Conservation (phyloP, 495 filamentous ascomycete species). For the Penicillium soppii region DNA sequence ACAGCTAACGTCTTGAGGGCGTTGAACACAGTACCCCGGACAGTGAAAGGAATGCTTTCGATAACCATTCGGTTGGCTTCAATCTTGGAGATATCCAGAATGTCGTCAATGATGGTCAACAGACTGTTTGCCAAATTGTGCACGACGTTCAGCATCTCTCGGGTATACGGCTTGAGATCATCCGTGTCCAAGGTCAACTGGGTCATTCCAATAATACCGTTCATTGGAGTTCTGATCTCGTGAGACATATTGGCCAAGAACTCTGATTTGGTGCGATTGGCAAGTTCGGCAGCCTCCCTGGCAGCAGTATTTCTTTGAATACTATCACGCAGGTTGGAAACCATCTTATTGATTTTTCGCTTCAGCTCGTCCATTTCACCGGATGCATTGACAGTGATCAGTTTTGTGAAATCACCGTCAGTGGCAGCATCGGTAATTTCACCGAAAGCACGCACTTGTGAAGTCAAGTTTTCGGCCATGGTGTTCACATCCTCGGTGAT, state of each 20-base stretch:
- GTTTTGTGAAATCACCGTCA: constrained; percentile 93
- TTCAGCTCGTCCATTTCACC: constrained; percentile 99
- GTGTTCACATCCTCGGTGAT: constrained; percentile 98
- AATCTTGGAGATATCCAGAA: constrained; percentile 98
- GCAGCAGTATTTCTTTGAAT: constrained; percentile 98
- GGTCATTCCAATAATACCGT: constrained; percentile 87
- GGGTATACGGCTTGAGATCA: constrained; percentile 83
- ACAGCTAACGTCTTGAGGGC: constrained; percentile 94
- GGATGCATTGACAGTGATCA: constrained; percentile 96
- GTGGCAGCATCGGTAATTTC: constrained; percentile 97
- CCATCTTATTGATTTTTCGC: constrained; percentile 99
- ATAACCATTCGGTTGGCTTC: constrained; percentile 99
- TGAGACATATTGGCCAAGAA: constrained; percentile 99
- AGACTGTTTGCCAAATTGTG: constrained; percentile 97
- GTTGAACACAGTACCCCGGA: constrained; percentile 95
- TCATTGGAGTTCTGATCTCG: constrained; percentile 97
- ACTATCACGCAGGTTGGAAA: constrained; percentile 90
- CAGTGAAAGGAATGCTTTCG: constrained; percentile 95
- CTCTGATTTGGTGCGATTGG: constrained; percentile 98
- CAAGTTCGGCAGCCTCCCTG: constrained; percentile 92
- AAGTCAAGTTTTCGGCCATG: constrained; percentile 97
- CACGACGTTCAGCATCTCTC: constrained; percentile 98
- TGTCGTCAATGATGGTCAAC: constrained; percentile 98
- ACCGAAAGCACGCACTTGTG: constrained; percentile 95
- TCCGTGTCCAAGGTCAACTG: constrained; percentile 96